Base-by-base conservation (phyloP, 2,329 filamentous ascomycete genomes). In the Davidsoniella australis region DNA sequence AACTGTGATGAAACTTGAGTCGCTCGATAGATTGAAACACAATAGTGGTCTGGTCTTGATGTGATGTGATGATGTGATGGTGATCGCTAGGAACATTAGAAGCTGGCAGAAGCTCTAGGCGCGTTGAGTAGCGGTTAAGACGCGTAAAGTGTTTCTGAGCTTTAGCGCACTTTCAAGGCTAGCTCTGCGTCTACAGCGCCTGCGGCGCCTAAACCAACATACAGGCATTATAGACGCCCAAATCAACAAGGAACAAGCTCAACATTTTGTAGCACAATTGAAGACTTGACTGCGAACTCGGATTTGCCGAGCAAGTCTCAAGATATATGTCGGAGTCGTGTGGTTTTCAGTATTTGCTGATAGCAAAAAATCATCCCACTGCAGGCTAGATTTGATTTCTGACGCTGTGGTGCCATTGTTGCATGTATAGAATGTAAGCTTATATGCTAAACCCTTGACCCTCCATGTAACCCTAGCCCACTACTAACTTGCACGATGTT, bases 141-240 rank as follows among this genome's bases (percentile, higher is more conserved):
- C 40, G 47, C 33, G 47, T 49, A 43, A 42, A 49, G 47, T 48
- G 47, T 10, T 44, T 20, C 7, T 43, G 9, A 36, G 10, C 9
- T 36, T 29, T 40, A 5, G 4, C 36, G 6, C 8, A 20, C 37
- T 24, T 37, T 26, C 14, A 5, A n/a, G n/a, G 2, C 12, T 8
- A 1, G 36, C 45, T 40, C 20, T 26, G 14, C 20, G 20, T 33
- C 29, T 33, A 9, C 9, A 33, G 29, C 29, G 29, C 29, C 29
- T 33, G 6, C 12, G 1, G 42, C 42, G 42, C 14, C 9, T 40
- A 29, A 33, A 24, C 24, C 16, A 7, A 14, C 16, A 18, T 46
- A 17, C 23, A 46, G 29, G 26, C 44, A 33, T 33, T 16, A 38
- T 10, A 46, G 33, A 37, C 16, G 29, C 44, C 12, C 14, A n/a